Evolutionary conservation across 768 basidiomycete species (phyloP).

Genomic region (Phylloporus scabripes): DNA sequence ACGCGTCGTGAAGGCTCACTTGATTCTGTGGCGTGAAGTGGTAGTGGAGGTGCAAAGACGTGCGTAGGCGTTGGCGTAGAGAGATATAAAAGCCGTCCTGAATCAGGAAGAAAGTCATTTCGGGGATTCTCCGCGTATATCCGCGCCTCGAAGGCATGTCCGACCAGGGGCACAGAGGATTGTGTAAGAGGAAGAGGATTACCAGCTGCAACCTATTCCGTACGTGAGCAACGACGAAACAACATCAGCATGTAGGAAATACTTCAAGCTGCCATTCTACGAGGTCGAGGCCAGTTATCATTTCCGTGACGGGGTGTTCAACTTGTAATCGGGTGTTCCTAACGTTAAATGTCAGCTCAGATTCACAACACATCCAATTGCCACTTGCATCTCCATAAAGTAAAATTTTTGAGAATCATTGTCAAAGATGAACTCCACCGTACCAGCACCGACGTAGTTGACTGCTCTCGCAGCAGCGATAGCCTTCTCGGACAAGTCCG

Average conservation of each 20-base stretch:
- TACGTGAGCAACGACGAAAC: background rate
- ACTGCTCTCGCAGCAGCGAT: conserved; percentile 92
- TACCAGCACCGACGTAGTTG: conserved; percentile 85
- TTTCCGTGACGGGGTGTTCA: conserved; percentile 92
- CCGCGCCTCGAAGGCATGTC: conserved; percentile 91
- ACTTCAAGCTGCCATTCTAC: conserved; percentile 95
- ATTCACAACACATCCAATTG: background rate
- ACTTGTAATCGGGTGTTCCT: conserved; percentile 87
- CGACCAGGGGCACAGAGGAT: conserved; percentile 74
- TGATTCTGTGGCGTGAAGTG: conserved; percentile 26
- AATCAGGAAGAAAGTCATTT: conserved; percentile 90
- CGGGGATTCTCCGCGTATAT: conserved; percentile 96
- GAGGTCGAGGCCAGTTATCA: conserved; percentile 90
- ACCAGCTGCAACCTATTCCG: conserved; percentile 70
- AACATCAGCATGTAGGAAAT: background rate
- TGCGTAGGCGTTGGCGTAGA: conserved; percentile 75
- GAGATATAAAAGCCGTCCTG: conserved; percentile 74
- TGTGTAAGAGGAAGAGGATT: conserved; percentile 80
- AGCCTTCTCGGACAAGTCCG: conserved; percentile 79
- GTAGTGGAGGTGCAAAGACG: conserved; percentile 49
- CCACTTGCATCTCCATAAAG: conserved; percentile 89
- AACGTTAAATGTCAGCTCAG: background rate
- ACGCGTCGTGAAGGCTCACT: conserved; percentile 19
- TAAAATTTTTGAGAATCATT: conserved; percentile 83
- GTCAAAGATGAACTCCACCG: conserved; percentile 97